phyloP scores from a whole-genome alignment of 345 rosid species.

The Raphanus sativus region DNA sequence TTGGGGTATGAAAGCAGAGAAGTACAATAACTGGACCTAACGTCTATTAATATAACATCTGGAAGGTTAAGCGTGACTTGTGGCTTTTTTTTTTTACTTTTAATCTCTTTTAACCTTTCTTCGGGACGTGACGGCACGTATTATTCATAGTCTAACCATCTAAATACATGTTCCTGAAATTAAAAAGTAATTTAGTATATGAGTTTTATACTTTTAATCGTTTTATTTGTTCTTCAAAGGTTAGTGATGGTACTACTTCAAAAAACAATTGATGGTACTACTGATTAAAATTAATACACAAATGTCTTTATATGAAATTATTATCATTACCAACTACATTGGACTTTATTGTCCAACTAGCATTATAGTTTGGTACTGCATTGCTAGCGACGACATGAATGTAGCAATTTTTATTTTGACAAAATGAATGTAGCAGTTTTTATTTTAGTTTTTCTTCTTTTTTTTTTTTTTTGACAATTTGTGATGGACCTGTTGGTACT shows the following conservation, averaged over 20 bases:
- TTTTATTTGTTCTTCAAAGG: background rate
- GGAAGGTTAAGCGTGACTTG: constrained; percentile 10
- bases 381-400: constrained; percentile 1
- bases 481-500: too few species aligned
- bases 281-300: background rate
- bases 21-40: constrained; percentile 20
- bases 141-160: background rate
- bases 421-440: background rate
- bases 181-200: background rate
- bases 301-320: background rate
- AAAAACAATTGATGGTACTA: background rate
- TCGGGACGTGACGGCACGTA: constrained; percentile 43
- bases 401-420: background rate
- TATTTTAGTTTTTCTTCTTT: too few species aligned
- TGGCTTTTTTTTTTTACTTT: background rate
- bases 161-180: background rate
- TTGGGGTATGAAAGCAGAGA: constrained; percentile 29
- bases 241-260: background rate
- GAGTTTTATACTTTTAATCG: too few species aligned
- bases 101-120: constrained; percentile 16
- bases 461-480: too few species aligned
- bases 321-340: constrained; percentile 15
- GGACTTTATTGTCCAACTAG: background rate
- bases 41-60: constrained; percentile 27
- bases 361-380: constrained; percentile 10